phyloP scores from a whole-genome alignment of 1,284 basidiomycete species.

The Microbotryomycetes sp. region DNA sequence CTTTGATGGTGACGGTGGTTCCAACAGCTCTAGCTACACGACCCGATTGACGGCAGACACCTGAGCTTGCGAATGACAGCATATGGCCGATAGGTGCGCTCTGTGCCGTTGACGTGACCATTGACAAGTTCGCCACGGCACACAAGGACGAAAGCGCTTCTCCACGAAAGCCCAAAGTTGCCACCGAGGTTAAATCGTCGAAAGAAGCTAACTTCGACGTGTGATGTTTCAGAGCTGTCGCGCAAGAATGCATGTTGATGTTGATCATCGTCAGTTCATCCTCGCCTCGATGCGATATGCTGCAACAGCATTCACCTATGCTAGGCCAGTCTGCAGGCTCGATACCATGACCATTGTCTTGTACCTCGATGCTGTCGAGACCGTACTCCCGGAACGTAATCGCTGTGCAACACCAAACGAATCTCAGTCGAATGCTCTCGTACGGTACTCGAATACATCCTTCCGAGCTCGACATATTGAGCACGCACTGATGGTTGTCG shows the following conservation, averaged over 20 bases:
- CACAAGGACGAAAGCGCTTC: slow-evolving; percentile 93
- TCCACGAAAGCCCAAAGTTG: slow-evolving; percentile 91
- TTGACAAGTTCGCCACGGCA: slow-evolving; percentile 66
- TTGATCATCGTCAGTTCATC: neutral
- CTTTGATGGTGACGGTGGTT: slow-evolving; percentile 70
- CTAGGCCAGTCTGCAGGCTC: slow-evolving; percentile 64
- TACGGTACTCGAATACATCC: neutral
- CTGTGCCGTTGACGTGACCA: slow-evolving; percentile 65
- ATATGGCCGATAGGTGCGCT: slow-evolving; percentile 69
- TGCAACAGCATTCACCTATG: slow-evolving; percentile 56
- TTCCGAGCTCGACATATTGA: neutral
- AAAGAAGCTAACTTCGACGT: slow-evolving; percentile 85
- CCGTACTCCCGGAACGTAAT: slow-evolving; percentile 87
- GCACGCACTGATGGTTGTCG: slow-evolving; percentile 71
- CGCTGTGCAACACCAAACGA: slow-evolving; percentile 51
- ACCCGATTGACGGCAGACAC: slow-evolving; percentile 41
- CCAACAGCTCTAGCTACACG: slow-evolving; percentile 53
- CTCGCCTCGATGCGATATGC: neutral
- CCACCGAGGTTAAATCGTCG: slow-evolving; percentile 64
- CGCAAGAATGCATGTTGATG: slow-evolving; percentile 5
- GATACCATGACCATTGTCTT: slow-evolving; percentile 90
- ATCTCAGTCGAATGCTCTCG: slow-evolving; percentile 9
- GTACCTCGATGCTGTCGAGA: slow-evolving; percentile 74
- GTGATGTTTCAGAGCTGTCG: slow-evolving; percentile 76
- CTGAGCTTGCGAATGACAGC: slow-evolving; percentile 52